Percentiles rank a stretch among this genome's conserved stretches.
Evolutionary conservation across 129 eudicot species (phyloP).

Genomic region (Flaveria linearis): DNA sequence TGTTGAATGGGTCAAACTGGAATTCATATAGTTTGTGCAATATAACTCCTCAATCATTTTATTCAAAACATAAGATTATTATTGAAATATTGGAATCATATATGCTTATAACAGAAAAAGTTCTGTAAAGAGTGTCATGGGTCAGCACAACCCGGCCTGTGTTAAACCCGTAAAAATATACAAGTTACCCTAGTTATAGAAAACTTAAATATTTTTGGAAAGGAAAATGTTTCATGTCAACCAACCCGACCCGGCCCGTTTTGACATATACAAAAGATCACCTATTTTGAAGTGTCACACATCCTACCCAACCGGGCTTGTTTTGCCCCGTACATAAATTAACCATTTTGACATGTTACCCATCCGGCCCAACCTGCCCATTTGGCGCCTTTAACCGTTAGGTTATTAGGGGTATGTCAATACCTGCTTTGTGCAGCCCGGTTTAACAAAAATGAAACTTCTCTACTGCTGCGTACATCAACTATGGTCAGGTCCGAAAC

Average conservation of each 20-base stretch:
- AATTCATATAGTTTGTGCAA: not conserved
- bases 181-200: not conserved
- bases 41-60: not conserved
- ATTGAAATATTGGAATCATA: not conserved
- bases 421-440: slow-evolving; percentile 97
- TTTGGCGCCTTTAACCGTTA: not conserved
- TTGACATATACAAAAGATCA: not conserved
- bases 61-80: not conserved
- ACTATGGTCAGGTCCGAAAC: slow-evolving; percentile 81
- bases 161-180: not conserved
- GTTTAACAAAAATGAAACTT: slow-evolving; percentile 82
- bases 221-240: not conserved
- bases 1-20: not conserved
- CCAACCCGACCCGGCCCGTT: not conserved
- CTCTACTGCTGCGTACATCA: slow-evolving; percentile 82
- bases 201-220: not conserved
- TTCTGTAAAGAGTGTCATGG: not conserved
- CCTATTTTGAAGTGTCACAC: not conserved
- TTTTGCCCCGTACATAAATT: not conserved
- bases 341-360: not conserved
- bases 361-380: not conserved
- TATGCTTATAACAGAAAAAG: not conserved
- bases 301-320: not conserved
- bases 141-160: not conserved
- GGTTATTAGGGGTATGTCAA: not conserved